Conservation (phyloP, 345 rosid species). For the Gossypioides kirkii region DNA sequence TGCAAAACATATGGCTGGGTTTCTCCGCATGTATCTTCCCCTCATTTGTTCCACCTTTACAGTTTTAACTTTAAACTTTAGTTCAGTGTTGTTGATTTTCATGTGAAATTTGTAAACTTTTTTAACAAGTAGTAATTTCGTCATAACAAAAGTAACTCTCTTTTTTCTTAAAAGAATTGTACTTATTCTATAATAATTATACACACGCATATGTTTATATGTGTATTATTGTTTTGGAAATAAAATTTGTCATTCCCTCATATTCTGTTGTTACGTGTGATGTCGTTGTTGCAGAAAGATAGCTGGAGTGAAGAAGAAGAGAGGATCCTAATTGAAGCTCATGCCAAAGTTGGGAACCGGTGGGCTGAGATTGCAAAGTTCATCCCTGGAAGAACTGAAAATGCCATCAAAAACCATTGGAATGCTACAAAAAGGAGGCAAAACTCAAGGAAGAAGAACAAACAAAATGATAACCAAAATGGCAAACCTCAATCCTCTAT, state of each 20-base stretch:
- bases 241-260: not conserved
- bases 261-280: not conserved
- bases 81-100: conserved; percentile 13
- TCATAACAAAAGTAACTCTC: not conserved
- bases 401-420: conserved; percentile 92
- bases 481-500: conserved; percentile 44
- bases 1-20: conserved; percentile 12
- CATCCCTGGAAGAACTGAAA: conserved; percentile 85
- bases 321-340: conserved; percentile 62
- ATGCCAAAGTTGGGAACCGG: conserved; percentile 67
- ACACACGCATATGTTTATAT: no score
- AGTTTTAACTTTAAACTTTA: not conserved
- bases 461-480: conserved; percentile 29
- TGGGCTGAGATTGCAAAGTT: conserved; percentile 95
- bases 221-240: not conserved
- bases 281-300: conserved; percentile 50
- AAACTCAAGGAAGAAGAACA: conserved; percentile 60
- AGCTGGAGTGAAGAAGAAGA: conserved; percentile 95
- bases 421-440: conserved; percentile 86
- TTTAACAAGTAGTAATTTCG: not conserved
- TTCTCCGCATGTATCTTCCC: not conserved
- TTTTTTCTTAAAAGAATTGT: not conserved
- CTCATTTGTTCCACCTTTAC: not conserved
- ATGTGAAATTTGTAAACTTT: conserved; percentile 19
- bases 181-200: no score